These are phyloP conservation scores for Saururus chinensis DNA, from an alignment of 164 flowering plant genomes.

Conservation along the genomic window DNA sequence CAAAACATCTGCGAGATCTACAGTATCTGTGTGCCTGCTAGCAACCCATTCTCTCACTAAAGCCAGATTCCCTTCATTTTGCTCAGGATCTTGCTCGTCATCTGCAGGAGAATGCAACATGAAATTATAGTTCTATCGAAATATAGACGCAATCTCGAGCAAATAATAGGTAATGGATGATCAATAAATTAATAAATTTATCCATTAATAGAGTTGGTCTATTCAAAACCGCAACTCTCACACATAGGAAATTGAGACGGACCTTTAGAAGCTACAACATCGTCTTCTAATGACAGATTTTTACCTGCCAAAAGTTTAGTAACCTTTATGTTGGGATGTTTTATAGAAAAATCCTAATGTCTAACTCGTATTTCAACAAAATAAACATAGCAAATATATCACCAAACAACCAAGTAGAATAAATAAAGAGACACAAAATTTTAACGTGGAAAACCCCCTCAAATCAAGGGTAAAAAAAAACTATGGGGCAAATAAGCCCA, in stretches of 20 bases:
- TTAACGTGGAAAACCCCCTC: too few relatives aligned
- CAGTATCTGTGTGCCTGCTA: slow-evolving; percentile 35
- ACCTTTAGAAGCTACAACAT: slow-evolving; percentile 1
- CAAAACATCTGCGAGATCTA: slow-evolving; percentile 68
- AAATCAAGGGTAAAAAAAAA: too few relatives aligned
- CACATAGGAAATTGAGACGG: not conserved
- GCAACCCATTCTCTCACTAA: slow-evolving; percentile 72
- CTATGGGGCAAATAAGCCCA: too few relatives aligned
- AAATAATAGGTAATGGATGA: too few relatives aligned
- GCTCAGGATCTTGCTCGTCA: slow-evolving; percentile 67
- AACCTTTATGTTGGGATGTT: too few relatives aligned
- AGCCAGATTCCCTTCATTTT: slow-evolving; percentile 52
- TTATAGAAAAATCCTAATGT: too few relatives aligned
- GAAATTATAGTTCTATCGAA: not conserved
- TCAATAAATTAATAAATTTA: too few relatives aligned
- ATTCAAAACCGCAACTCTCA: not conserved
- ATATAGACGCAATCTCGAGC: too few relatives aligned
- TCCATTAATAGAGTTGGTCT: not conserved
- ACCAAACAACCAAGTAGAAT: too few relatives aligned
- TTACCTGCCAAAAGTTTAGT: not conserved
- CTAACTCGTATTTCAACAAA: too few relatives aligned
- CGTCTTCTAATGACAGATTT: not conserved
- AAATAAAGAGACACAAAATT: too few relatives aligned
- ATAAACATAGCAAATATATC: too few relatives aligned
- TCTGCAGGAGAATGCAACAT: slow-evolving; percentile 27